Conservation (phyloP, 129 eudicot species). For the Arctium minus region DNA sequence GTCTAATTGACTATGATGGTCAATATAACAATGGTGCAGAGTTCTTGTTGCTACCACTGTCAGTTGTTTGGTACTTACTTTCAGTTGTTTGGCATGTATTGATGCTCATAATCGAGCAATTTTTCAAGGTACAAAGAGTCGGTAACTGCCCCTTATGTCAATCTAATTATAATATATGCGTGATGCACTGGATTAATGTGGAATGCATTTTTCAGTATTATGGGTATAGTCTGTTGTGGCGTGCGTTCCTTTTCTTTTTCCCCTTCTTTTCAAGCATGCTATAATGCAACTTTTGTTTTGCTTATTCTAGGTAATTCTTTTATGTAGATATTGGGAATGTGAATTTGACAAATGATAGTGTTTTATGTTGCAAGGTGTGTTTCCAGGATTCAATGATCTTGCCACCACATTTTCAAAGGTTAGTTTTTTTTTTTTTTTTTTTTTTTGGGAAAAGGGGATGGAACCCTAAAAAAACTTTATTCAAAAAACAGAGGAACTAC, state of each 20-base stretch:
- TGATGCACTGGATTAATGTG: not conserved
- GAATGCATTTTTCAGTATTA: not conserved
- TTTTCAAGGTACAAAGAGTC: not conserved
- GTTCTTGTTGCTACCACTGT: not conserved
- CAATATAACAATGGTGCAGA: not conserved
- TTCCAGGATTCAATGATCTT: slow-evolving; percentile 58
- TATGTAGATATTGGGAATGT: not conserved
- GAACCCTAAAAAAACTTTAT: no score
- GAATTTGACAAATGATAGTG: slow-evolving; percentile 12
- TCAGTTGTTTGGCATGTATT: not conserved
- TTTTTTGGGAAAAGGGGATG: no score
- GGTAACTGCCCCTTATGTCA: not conserved
- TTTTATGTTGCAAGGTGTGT: slow-evolving; percentile 52
- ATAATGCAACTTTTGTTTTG: not conserved
- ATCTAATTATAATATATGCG: not conserved
- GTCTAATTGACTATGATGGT: not conserved
- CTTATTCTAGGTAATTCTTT: not conserved
- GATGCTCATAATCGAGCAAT: not conserved
- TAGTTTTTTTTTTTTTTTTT: slow-evolving; percentile 7
- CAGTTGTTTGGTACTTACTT: not conserved
- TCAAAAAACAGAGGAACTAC: no score
- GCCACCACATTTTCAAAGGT: slow-evolving; percentile 75
- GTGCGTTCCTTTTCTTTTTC: not conserved
- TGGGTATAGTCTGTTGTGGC: not conserved
- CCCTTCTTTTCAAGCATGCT: not conserved